Evolutionary conservation across 2,329 filamentous ascomycete genomes (phyloP), one percentile per base, ranked within the genome.

Genomic region (Furcasterigmium sp.): DNA sequence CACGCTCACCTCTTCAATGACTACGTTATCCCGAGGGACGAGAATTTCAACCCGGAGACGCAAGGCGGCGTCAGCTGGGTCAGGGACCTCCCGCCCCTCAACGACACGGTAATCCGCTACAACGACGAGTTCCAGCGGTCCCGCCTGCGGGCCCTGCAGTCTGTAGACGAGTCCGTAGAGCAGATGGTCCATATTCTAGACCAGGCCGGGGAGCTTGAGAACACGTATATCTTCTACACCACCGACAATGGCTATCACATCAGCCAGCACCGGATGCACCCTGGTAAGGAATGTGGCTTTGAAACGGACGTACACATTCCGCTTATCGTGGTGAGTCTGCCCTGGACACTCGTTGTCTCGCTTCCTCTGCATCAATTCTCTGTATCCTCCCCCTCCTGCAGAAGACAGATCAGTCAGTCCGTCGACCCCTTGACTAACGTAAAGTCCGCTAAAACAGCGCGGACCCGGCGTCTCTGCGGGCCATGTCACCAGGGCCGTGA

Each of bases 1-100:
- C 82, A 87, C 51, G 65, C 70, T 20, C 61, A 80, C 51, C 65
- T 86, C 0, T 87, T 87, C 53, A 51, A 68, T 7, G 70, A 76
- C 46, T 73, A 67, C 4, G 73, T 68, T 21, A 73, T 87, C 1
- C 84, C 84, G 0, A 65, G 84, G n/a, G 80, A 71, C 1, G 63
- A 69, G 0, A 77, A 82, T 53, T 87, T 87, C 63, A 87, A 88
- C 54, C 80, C 82, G 0, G 48, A 52, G 5, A 42, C 45, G 9
- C 43, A 61, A 1, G 61, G 60, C 8, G 65, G 65, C 6, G 71
- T 63, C 5, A 65, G 60, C 25, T 76, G 72, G 69, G 79, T 81
- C 82, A 0, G 51, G 52, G 8, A 46, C n/a, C 15, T 17, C 9
- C 62, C 65, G 1, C 56, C 63, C 37, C 68, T 72, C 50, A 74